A percentile compares a stretch with the other conserved stretches of the same genome.
Evolutionary conservation across 1,139 yeast genomes (phyloP).

Genomic region (Debaryomyces sp.): DNA sequence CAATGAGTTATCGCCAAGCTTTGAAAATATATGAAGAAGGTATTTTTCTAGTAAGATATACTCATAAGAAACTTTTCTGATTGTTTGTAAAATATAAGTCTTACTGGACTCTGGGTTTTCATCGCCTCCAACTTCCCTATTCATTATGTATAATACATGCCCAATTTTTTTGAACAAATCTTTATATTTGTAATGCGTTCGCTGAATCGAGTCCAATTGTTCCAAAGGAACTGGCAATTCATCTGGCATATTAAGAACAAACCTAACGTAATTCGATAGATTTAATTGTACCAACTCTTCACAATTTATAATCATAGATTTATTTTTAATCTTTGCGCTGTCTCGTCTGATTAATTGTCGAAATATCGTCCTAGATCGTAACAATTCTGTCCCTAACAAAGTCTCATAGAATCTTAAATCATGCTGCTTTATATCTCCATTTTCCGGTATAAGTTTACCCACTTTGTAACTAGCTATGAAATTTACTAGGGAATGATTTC

Average conservation of each 20-base stretch:
- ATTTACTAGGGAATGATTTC: conserved; percentile 41
- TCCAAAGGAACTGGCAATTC: conserved; percentile 14
- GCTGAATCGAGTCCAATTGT: conserved; percentile 23
- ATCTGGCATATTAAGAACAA: conserved; percentile 34
- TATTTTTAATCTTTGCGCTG: conserved; percentile 5
- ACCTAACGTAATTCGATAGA: conserved; percentile 42
- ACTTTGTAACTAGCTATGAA: conserved; percentile 32
- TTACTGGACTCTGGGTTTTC: conserved; percentile 11
- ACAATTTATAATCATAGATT: conserved; percentile 22
- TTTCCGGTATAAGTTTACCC: conserved; percentile 11
- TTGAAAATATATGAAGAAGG: conserved; percentile 40
- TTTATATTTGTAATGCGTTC: conserved; percentile 35
- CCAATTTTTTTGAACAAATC: conserved; percentile 29
- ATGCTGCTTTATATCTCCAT: conserved; percentile 16
- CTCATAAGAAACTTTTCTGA: conserved; percentile 45
- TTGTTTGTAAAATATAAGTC: conserved; percentile 28
- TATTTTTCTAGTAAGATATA: conserved; percentile 45
- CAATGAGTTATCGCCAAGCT: conserved; percentile 36
- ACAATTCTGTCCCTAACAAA: conserved; percentile 34
- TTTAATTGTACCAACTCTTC: conserved; percentile 46
- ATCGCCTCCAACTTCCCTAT: conserved; percentile 36
- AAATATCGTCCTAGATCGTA: conserved; percentile 31
- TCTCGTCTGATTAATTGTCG: conserved; percentile 26
- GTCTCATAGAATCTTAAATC: conserved; percentile 35
- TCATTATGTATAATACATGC: conserved; percentile 27